Evolutionary conservation across 192 early-diverging fungal genomes (phyloP), one percentile per base, ranked within the genome.

Genomic region (Diversispora epigaea): DNA sequence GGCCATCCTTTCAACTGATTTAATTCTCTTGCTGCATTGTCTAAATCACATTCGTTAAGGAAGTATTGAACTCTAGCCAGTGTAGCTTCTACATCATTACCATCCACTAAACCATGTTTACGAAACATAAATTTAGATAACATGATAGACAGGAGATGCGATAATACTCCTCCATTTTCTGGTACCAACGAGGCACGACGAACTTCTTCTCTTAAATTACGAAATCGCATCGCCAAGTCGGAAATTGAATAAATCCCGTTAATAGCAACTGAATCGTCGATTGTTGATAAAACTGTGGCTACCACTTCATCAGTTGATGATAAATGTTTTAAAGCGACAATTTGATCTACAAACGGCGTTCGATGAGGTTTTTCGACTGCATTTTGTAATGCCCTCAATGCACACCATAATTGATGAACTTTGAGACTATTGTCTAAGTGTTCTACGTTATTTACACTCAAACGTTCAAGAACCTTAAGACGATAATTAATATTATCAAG

Each of bases 1-100:
- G 93, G 87, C 97, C 97, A 98, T 9, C 97, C 95, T 55, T 80
- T 88, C 60, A 98, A 83, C 81, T 96, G 95, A 83, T 97, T 97
- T 73, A 97, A 80, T 79, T 98, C 95, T 76, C 97, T 87, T 14
- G 93, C 82, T 11, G 95, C 95, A 69, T 82, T 81, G 57, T 97
- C 95, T 68, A 98, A 78, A 80, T 98, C 93, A 22, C 88, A 87
- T 66, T 87, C 86, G 66, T 84, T 73, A 68, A 98, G 82, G 80
- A 92, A 91, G 80, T 89, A 88, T 71, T 91, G 83, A 9, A 91
- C 78, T 39, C 97, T 88, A 7, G 95, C 88, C 56, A 97, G 81
- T 40, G 95, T 83, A 10, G 95, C 84, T 67, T 98, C 95, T 19
- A 92, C 88, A 80, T 96, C 95, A 65, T 89, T 86, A 41, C 95